Evolutionary conservation across 768 basidiomycete species (phyloP).

Genomic region (Neoboletus magnificus): DNA sequence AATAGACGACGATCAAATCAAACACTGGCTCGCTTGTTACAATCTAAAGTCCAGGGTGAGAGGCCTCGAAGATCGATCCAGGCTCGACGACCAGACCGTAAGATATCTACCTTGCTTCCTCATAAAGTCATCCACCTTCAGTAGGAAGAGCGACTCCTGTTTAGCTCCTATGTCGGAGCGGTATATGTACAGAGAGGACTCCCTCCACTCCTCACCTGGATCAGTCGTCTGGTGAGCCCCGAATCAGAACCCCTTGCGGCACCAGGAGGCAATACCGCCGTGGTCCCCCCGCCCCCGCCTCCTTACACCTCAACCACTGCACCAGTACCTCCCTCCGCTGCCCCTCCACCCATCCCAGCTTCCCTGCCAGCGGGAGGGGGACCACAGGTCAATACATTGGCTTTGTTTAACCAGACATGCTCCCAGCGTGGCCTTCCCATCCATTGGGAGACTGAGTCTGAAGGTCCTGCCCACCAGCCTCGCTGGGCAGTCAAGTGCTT

Average conservation of each 20-base stretch:
- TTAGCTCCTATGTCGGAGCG: conserved; percentile 65
- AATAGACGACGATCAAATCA: conserved; percentile 40
- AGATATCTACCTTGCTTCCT: not conserved
- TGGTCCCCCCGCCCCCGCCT: conserved; percentile 20
- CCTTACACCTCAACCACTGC: conserved; percentile 20
- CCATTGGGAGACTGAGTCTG: conserved; percentile 46
- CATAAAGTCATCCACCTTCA: conserved; percentile 2
- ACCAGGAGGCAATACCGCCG: conserved; percentile 16
- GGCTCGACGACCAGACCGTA: conserved; percentile 39
- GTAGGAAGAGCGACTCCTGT: conserved; percentile 56
- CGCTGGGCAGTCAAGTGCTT: conserved; percentile 54
- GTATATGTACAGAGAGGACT: conserved; percentile 57
- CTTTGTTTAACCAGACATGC: conserved; percentile 53
- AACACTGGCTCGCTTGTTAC: conserved; percentile 50
- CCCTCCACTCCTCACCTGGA: conserved; percentile 50
- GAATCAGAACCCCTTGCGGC: conserved; percentile 25
- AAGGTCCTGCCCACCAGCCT: conserved; percentile 53
- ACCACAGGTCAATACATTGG: conserved; percentile 38
- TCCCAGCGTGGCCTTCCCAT: conserved; percentile 42
- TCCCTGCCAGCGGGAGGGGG: conserved; percentile 13
- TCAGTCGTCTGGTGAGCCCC: conserved; percentile 55
- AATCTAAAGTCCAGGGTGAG: conserved; percentile 53
- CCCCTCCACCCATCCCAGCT: conserved; percentile 24
- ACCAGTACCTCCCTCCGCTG: conserved; percentile 11
- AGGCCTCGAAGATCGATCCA: conserved; percentile 36